phyloP scores from a whole-genome alignment of 441 rosid species.

The Adansonia rubrostipa region DNA sequence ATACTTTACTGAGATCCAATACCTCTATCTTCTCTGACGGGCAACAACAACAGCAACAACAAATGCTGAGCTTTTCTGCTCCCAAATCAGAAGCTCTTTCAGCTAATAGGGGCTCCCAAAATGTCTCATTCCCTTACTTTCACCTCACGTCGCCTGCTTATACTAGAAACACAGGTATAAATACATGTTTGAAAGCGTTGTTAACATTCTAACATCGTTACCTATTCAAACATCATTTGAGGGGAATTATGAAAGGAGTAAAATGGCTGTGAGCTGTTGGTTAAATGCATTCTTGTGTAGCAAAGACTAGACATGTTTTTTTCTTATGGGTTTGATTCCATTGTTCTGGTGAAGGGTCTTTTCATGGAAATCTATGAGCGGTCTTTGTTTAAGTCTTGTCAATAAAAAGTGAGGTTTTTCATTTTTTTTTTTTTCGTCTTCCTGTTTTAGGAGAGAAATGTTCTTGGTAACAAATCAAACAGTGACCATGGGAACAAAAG shows the following conservation, averaged over 20 bases:
- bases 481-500: conserved; percentile 29
- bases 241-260: conserved; percentile 16
- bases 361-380: conserved; percentile 32
- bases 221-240: conserved; percentile 19
- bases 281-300: conserved; percentile 16
- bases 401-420: conserved; percentile 20
- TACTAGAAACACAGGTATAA: conserved; percentile 48
- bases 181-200: not conserved
- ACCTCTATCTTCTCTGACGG: conserved; percentile 43
- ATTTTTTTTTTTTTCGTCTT: conserved; percentile 14
- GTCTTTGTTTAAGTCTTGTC: conserved; percentile 43
- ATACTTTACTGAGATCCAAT: conserved; percentile 52
- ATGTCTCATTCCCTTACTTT: conserved; percentile 45
- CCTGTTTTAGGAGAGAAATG: conserved; percentile 32
- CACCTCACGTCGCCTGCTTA: conserved; percentile 46
- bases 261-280: not conserved
- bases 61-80: conserved; percentile 72
- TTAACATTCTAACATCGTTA: not conserved
- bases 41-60: conserved; percentile 54
- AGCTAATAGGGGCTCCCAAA: conserved; percentile 32
- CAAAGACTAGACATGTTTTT: conserved; percentile 22
- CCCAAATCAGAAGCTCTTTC: conserved; percentile 56
- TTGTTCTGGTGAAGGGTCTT: conserved; percentile 29
- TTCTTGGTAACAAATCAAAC: conserved; percentile 31
- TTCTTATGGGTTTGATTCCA: conserved; percentile 32